Base-by-base conservation (phyloP, 2,329 filamentous ascomycete species). In the Paramyrothecium sp. region DNA sequence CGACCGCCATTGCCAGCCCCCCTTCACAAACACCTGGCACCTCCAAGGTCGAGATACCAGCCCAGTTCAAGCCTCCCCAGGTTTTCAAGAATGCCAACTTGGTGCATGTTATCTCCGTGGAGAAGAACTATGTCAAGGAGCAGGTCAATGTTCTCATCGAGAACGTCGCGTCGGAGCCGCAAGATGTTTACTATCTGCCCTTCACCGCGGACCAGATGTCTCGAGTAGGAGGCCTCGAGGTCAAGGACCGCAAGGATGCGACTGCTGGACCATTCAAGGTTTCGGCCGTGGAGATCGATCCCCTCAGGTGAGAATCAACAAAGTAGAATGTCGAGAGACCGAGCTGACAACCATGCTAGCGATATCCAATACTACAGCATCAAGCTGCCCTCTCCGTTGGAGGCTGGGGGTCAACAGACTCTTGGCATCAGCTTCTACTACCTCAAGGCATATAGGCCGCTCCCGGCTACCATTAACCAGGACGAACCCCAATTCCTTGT, bases 11-110 rank as follows among this genome's bases (percentile, higher is more conserved):
- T 59, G 74, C 75, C 59, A 66, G 65, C 67, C 67, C 69, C 59
- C 70, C 72, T 19, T 44, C 38, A 44, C 13, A 44, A 44, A 44
- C 48, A 68, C 69, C 54, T 62, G 71, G 44, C 64, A 80, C 83
- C 57, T 83, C 86, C 62, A 85, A 85, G 72, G 73, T 82, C 67
- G 81, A 80, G 56, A 78, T 86, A 60, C 85, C 87, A 48, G 74
- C 84, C 65, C 81, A 82, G 60, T 97, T 97, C 80, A 89, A 85
- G 74, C 92, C 94, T 55, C 89, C 93, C 16, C 90, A 92, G 72
- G 90, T 93, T 64, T 99, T 97, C 80, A 92, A 93, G 78, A 97
- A 99, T 76, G 84, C 83, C 75, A 98, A 99, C 73, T 77, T 98
- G 30, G 89, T 98, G 54, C 90, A 95, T 68, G 88, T 90, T 62